phyloP scores from a whole-genome alignment of 768 basidiomycete species.

The Boletus subparvulus region DNA sequence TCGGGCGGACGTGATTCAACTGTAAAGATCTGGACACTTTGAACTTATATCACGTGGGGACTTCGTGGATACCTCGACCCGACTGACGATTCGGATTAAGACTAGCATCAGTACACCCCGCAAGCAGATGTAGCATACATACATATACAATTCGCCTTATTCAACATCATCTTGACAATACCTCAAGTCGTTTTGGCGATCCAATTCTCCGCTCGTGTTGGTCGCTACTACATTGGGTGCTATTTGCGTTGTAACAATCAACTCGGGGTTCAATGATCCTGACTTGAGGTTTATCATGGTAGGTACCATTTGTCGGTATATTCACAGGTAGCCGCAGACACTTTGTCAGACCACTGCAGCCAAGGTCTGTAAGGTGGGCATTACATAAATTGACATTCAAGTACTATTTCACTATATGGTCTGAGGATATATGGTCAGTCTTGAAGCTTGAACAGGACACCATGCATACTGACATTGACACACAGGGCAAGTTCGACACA shows the following conservation, averaged over 20 bases:
- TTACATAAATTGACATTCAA: too few species aligned
- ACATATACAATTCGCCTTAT: slow-evolving; percentile 12
- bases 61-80: slow-evolving; percentile 15
- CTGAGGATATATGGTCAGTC: too few species aligned
- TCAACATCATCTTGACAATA: neutral
- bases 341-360: neutral
- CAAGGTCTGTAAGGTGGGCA: too few species aligned
- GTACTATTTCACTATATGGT: too few species aligned
- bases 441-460: too few species aligned
- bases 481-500: slow-evolving; percentile 5
- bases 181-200: neutral
- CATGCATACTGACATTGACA: neutral
- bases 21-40: slow-evolving; percentile 94
- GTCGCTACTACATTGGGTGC: neutral
- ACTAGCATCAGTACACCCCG: slow-evolving; percentile 20
- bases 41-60: slow-evolving; percentile 23
- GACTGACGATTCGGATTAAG: slow-evolving; percentile 14
- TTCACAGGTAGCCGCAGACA: neutral
- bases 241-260: neutral
- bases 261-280: neutral
- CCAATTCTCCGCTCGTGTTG: neutral
- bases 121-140: slow-evolving; percentile 31
- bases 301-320: neutral
- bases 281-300: too few species aligned
- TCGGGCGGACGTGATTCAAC: slow-evolving; percentile 85